Evolutionary conservation across 495 filamentous ascomycete species (phyloP), one percentile per base, ranked within the genome.

Genomic region (Bathelium albidoporum): DNA sequence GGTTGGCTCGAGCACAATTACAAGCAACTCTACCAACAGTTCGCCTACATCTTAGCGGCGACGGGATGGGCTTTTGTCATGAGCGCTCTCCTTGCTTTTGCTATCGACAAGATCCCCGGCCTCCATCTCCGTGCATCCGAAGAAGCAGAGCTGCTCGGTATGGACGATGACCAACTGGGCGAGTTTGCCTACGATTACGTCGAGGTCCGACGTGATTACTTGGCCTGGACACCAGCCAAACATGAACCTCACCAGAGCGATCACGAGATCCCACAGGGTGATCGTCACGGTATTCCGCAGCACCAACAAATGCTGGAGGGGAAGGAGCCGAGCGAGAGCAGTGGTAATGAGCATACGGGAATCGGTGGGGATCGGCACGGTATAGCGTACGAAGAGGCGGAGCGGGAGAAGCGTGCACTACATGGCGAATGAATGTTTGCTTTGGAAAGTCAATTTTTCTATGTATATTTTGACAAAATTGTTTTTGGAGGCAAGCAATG

Each of bases 181-280:
- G 94, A 98, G 76, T 98, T 98, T 72, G 95, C 94, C 7, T 98
- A 98, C 79, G 94, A 98, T 76, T 98, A 98, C 74, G 94, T 98
- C 68, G 94, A 98, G 80, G 94, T 98, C 65, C 87, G 94, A 63
- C 85, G 94, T 64, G 94, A 98, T 74, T 98, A 96, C 79, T 84
- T 97, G 18, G 94, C 94, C 53, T 98, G 94, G 94, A 96, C 90
- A 3, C 93, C 94, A 0, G 88, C 90, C 62, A 89, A 89, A 74
- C 72, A 76, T 41, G 85, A 88, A 36, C 86, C 87, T 66, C 80
- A 79, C 18, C 71, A 75, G 36, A 78, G 76, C 58, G 82, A 86
- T 45, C 81, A 86, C 69, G 77, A 87, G 65, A 83, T 88, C 64
- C 80, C 85, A 1, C 80, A 85, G 60, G 78, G 82, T 20, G 85